phyloP scores from a whole-genome alignment of 2,329 filamentous ascomycete genomes.

The Epichloe typhina region DNA sequence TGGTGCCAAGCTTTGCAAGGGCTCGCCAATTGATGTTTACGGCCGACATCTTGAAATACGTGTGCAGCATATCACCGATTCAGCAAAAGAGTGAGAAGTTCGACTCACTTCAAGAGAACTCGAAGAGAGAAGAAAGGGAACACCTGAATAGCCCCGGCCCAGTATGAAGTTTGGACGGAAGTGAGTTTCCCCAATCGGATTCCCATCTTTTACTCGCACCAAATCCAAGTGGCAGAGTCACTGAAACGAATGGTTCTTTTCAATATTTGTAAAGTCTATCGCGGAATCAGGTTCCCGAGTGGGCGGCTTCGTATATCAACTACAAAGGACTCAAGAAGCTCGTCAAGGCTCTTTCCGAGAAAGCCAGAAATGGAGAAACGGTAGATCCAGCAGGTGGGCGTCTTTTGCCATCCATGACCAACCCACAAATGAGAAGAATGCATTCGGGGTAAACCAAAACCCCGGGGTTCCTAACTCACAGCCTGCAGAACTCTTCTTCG shows the following conservation, averaged over 20 bases:
- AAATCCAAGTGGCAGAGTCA: constrained; percentile 3
- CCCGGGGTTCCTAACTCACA: constrained; percentile 19
- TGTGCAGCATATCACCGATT: not conserved
- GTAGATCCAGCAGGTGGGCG: constrained; percentile 82
- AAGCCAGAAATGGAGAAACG: constrained; percentile 53
- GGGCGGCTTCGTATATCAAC: constrained; percentile 73
- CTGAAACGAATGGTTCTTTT: constrained; percentile 6
- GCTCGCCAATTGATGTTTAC: not conserved
- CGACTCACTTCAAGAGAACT: not conserved
- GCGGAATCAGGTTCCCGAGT: constrained; percentile 76
- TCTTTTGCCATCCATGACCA: constrained; percentile 13
- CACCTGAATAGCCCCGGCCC: not conserved
- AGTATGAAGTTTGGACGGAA: constrained; percentile 51
- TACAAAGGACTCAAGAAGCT: constrained; percentile 92
- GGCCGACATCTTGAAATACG: not conserved
- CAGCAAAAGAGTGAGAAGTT: not conserved
- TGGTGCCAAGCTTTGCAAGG: not conserved
- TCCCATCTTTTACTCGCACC: constrained; percentile 1
- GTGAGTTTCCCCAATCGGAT: constrained; percentile 24
- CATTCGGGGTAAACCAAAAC: constrained; percentile 12
- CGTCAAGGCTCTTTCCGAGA: constrained; percentile 65
- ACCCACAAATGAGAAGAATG: constrained; percentile 7
- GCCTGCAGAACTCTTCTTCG: constrained; percentile 81
- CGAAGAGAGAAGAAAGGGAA: not conserved
- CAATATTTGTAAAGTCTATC: constrained; percentile 41